A percentile compares a stretch with the other conserved stretches of the same genome.
phyloP scores from a whole-genome alignment of 2,329 filamentous ascomycete species.

The Colletotrichum gigasporum region DNA sequence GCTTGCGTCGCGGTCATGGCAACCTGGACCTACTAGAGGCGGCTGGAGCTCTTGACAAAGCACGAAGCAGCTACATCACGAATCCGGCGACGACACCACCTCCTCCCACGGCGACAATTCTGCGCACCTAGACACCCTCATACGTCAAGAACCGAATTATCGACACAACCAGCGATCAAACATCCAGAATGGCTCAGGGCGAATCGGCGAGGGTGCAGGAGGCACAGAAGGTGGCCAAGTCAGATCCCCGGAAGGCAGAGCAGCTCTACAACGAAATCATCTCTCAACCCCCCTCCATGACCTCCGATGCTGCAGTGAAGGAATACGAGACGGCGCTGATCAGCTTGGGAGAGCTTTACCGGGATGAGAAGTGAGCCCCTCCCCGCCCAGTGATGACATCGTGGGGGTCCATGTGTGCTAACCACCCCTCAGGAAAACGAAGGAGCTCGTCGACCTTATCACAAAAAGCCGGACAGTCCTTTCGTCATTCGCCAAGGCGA shows the following conservation, averaged over 20 bases:
- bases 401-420: constrained; percentile 15
- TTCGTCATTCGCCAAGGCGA: constrained; percentile 97
- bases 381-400: constrained; percentile 38
- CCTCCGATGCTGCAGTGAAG: constrained; percentile 83
- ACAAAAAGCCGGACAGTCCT: constrained; percentile 90
- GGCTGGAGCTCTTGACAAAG: constrained; percentile 30
- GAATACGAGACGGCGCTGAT: constrained; percentile 93
- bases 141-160: neutral
- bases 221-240: constrained; percentile 84
- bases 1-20: constrained; percentile 30
- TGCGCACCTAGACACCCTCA: neutral
- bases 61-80: constrained; percentile 25
- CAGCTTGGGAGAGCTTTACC: constrained; percentile 90
- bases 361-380: constrained; percentile 78
- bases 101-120: constrained; percentile 18
- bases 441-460: constrained; percentile 89
- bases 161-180: constrained; percentile 2
- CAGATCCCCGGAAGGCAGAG: constrained; percentile 85
- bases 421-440: constrained; percentile 67
- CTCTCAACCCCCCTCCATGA: constrained; percentile 83
- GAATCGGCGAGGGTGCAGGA: constrained; percentile 80
- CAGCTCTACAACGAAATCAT: constrained; percentile 90
- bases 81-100: constrained; percentile 26
- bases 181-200: constrained; percentile 61
- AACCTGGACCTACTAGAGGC: constrained; percentile 29